Evolutionary conservation across 1,139 yeast genomes (phyloP), one percentile per base, ranked within the genome.

Genomic region (Hansenula lynferdii): DNA sequence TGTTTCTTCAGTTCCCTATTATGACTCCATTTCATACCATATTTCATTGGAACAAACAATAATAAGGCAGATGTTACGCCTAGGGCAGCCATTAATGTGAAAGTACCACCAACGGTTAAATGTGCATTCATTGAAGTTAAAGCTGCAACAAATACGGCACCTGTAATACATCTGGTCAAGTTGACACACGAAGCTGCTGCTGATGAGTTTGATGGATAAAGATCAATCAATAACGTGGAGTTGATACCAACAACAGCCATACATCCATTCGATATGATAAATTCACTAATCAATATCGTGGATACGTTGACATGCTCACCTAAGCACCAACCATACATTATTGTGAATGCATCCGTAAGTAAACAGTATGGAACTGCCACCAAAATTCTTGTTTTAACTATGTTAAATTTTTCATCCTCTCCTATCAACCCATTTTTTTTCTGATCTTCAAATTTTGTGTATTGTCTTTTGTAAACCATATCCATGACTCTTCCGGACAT

Each of bases 291-390:
- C 9, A 85, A 56, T 2, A 85, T 75, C 0, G 75, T 75, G 0
- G 80, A 74, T 27, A 80, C 60, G 31, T 68, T 68, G 0, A 70
- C 72, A 11, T 65, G 56, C 19, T 67, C 53, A 31, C 74, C 65
- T 6, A 85, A 49, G 36, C 85, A 72, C 95, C 95, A 85, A 1
- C 92, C 95, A 61, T 74, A 85, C 47, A 45, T 45, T 0, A 76
- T 59, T 1, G 78, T 45, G 5, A 72, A 57, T 0, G 76, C 69
- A 5, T 57, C 51, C n/a, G 69, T 48, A 18, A 67, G 54, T 3
- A 69, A 33, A 4, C 55, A 14, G 16, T 57, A 45, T 5, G 78
- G 71, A 20, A 64, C 45, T 2, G 65, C 58, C 24, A 60, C 64
- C 31, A 58, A 56, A 31, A 80, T 55, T 33, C 85, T 64, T 6